Percentiles rank a stretch among this genome's conserved stretches.
Conservation (phyloP, 2,329 filamentous ascomycete genomes). For the Macrophomina tecta region DNA sequence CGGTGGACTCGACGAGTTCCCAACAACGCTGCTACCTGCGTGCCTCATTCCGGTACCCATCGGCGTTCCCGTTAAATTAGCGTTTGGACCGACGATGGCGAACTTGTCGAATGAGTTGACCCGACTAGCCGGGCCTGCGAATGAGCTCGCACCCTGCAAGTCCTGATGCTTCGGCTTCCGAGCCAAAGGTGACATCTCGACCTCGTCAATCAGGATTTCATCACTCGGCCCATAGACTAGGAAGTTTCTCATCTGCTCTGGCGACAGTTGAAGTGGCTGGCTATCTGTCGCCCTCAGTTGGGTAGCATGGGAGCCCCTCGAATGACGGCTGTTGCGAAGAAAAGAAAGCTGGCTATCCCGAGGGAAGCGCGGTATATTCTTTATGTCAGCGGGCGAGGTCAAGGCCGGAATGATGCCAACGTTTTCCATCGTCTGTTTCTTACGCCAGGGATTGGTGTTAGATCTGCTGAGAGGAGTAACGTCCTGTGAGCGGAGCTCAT, state of each 20-base stretch:
- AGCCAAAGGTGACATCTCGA: conserved; percentile 6
- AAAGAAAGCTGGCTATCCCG: conserved; percentile 15
- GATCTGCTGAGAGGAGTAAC: conserved; percentile 40
- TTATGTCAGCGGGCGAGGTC: background rate
- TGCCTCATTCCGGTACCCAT: conserved; percentile 44
- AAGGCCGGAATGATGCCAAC: conserved; percentile 27
- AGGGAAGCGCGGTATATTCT: conserved; percentile 13
- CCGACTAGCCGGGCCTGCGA: conserved; percentile 22
- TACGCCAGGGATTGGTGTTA: conserved; percentile 25
- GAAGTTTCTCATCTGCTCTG: background rate
- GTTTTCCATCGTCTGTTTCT: background rate
- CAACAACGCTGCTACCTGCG: conserved; percentile 42
- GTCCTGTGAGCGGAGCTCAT: background rate
- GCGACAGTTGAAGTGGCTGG: background rate
- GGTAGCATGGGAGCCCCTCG: background rate
- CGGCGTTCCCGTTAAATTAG: conserved; percentile 46
- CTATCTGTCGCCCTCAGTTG: background rate
- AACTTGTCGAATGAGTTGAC: conserved; percentile 46
- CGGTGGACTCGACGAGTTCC: background rate
- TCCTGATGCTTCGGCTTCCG: background rate
- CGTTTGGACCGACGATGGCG: conserved; percentile 40
- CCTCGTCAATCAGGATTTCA: background rate
- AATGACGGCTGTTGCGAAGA: background rate
- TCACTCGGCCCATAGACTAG: background rate
- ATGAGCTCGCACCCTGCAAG: background rate